Percentiles rank a stretch among this genome's conserved stretches.
These are phyloP conservation scores for Pseudogymnoascus sp. DNA, from an alignment of 2,329 filamentous ascomycete species.

Conservation along the genomic window DNA sequence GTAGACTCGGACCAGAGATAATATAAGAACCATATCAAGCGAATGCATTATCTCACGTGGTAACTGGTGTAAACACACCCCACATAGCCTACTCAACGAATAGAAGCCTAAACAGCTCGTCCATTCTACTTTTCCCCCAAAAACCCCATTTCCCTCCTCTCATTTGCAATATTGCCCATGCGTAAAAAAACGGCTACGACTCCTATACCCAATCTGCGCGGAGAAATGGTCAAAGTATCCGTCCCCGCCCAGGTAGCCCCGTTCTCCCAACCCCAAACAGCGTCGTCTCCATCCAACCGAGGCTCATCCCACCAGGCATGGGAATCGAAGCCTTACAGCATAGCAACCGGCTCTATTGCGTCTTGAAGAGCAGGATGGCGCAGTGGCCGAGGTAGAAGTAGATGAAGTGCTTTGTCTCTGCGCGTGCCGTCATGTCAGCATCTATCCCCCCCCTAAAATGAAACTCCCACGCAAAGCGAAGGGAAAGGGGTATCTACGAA, in stretches of 20 bases:
- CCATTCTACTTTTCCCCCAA: background rate
- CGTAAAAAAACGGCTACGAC: background rate
- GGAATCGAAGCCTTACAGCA: background rate
- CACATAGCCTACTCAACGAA: background rate
- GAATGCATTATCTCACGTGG: background rate
- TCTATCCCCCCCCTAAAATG: background rate
- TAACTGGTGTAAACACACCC: background rate
- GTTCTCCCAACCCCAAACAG: background rate
- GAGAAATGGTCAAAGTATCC: background rate
- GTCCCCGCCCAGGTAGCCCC: background rate
- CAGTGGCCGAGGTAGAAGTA: constrained; percentile 99
- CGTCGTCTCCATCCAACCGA: background rate
- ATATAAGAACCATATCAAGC: background rate
- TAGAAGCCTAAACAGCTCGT: background rate
- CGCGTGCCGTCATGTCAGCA: background rate
- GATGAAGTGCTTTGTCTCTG: constrained; percentile 99
- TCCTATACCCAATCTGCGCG: background rate
- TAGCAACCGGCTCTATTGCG: constrained; percentile 53
- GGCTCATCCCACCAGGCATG: background rate
- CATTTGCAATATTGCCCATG: background rate
- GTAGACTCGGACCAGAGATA: background rate
- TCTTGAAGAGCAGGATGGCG: constrained; percentile 98
- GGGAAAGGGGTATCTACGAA: constrained; percentile 35
- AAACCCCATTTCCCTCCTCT: background rate
- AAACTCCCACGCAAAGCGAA: background rate